Evolutionary conservation across 495 filamentous ascomycete species (phyloP), one percentile per base, ranked within the genome.

Genomic region (Elasticomyces elasticus): DNA sequence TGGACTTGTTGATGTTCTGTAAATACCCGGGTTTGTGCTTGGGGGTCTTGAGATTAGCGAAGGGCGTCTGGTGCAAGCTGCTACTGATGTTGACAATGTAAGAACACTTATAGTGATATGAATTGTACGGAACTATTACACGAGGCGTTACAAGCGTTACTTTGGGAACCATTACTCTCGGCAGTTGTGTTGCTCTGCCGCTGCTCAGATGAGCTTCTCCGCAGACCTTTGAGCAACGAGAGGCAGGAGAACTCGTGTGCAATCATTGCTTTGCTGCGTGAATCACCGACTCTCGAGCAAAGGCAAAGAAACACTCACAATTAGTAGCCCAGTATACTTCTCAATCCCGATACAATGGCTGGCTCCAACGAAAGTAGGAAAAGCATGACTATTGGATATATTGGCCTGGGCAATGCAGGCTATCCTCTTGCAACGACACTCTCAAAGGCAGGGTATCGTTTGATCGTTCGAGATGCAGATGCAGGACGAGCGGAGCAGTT

Each of bases 401-500:
- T 59, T 9, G 56, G 56, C 22, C 51, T 59, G 15, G 56, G 56
- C 2, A 53, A 59, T 24, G 56, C 56, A 1, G 56, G 56, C 33
- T 59, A 59, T 27, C 56, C 56, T 7, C 33, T 59, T 11, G 56
- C 56, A 0, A 54, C 56, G 20, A 59, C 51, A 5, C 37, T 59
- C n/a, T 52, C 56, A 13, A 19, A 33, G 24, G 56, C 56, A 44
- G 56, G 56, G 13, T 59, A 53, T 24, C 23, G 30, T 1, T 13
- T 50, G 19, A 35, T 54, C 3, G 56, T 59, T 17, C 30, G 25
- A 43, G 56, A 59, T 23, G 56, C 51, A 4, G 56, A 59, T 23
- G 2, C 42, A 26, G 38, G 22, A 6, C 49, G 56, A 27, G 51
- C 56, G 2, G 6, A 59, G 19, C 27, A 33, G 2, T 59, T 59